These are phyloP conservation scores for Botrytis hyacinthi DNA, from an alignment of 2,329 filamentous ascomycete genomes.

Conservation along the genomic window DNA sequence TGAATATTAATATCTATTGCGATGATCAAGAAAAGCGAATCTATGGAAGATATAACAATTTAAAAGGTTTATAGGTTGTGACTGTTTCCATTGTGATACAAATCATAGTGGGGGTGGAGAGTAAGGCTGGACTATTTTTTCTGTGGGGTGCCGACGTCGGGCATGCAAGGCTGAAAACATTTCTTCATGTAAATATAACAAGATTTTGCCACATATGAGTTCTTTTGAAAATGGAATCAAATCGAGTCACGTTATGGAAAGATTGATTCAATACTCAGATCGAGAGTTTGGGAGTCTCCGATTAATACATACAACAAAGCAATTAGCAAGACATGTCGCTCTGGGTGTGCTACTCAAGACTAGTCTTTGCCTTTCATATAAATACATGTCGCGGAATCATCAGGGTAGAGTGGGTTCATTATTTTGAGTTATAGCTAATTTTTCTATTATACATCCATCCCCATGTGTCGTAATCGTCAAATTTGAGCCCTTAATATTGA, in stretches of 20 bases:
- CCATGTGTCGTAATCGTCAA: neutral
- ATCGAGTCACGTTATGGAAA: neutral
- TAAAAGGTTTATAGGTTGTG: neutral
- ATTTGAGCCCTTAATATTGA: conserved; percentile 23
- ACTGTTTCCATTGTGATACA: neutral
- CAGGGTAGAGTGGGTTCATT: conserved; percentile 14
- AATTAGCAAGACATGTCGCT: neutral
- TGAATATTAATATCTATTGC: neutral
- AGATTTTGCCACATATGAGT: neutral
- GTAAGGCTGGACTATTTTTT: conserved; percentile 17
- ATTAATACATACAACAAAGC: neutral
- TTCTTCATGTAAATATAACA: neutral
- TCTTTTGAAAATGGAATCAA: neutral
- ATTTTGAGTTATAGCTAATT: neutral
- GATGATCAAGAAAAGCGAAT: neutral
- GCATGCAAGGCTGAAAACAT: conserved; percentile 14
- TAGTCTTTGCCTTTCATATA: neutral
- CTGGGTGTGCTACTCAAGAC: neutral
- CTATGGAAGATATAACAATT: neutral
- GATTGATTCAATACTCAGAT: neutral
- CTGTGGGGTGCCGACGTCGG: conserved; percentile 13
- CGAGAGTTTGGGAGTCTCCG: neutral
- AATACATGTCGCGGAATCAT: neutral
- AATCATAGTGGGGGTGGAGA: conserved; percentile 5
- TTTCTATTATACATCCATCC: conserved; percentile 17